Evolutionary conservation across 2,329 filamentous ascomycete genomes (phyloP).

Genomic region (Paraconiothyrium sp.): DNA sequence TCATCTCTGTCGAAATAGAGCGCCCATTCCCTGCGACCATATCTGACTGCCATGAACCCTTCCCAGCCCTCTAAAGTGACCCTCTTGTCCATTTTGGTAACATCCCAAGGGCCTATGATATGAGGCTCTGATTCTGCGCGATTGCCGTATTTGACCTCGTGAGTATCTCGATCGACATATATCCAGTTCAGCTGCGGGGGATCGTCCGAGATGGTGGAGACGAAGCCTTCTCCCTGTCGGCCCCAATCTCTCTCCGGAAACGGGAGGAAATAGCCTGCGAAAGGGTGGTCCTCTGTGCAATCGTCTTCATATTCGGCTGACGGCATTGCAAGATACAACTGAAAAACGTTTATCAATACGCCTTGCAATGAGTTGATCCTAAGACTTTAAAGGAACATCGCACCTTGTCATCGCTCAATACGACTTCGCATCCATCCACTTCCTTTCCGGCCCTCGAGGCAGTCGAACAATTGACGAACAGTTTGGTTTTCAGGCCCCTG

Average conservation of each 20-base stretch:
- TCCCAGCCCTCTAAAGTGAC: conserved; percentile 40
- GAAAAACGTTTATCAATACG: conserved; percentile 5
- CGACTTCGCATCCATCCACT: conserved; percentile 52
- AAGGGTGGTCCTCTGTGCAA: conserved; percentile 55
- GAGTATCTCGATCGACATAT: conserved; percentile 38
- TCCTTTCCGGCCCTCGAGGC: conserved; percentile 51
- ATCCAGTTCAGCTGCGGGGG: conserved; percentile 41
- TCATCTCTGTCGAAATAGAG: conserved; percentile 57
- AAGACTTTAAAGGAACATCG: conserved; percentile 4
- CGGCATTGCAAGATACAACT: conserved; percentile 29
- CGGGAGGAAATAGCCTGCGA: conserved; percentile 64
- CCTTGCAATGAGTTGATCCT: conserved; percentile 1
- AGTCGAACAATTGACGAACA: conserved; percentile 53
- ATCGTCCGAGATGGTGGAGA: conserved; percentile 60
- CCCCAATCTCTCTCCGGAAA: conserved; percentile 61
- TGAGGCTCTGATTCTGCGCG: conserved; percentile 34
- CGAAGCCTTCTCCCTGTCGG: conserved; percentile 54
- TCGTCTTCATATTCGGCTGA: conserved; percentile 28
- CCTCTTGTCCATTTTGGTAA: conserved; percentile 33
- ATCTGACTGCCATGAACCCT: conserved; percentile 38
- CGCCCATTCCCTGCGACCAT: conserved; percentile 35
- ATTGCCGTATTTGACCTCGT: conserved; percentile 37
- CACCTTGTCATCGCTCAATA: conserved; percentile 55
- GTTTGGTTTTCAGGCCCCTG: conserved; percentile 56
- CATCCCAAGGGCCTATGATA: conserved; percentile 36